These are phyloP conservation scores for Phytophthora ohioensis DNA, from an alignment of 352 stramenopile species.

Conservation along the genomic window DNA sequence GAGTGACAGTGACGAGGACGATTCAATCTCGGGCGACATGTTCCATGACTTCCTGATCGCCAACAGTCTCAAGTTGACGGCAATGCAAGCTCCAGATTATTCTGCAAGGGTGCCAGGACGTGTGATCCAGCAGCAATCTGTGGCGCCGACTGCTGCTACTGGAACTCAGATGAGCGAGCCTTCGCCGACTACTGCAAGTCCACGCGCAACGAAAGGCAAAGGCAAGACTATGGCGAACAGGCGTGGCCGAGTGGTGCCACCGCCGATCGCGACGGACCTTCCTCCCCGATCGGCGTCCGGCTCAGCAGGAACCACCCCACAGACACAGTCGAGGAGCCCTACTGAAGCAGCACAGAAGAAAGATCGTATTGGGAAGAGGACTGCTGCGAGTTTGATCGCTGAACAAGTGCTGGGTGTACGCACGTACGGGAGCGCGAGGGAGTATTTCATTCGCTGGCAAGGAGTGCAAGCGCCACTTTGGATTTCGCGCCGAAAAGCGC, in stretches of 20 bases:
- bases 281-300: constrained; percentile 7
- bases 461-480: constrained; percentile 34
- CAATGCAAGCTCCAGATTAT: constrained; percentile 25
- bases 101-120: neutral
- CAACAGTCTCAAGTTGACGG: constrained; percentile 29
- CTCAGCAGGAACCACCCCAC: constrained; percentile 6
- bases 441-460: constrained; percentile 53
- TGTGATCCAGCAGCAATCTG: constrained; percentile 7
- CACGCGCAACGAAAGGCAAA: neutral
- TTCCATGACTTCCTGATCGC: constrained; percentile 34
- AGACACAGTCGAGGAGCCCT: constrained; percentile 7
- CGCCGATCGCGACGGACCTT: constrained; percentile 23
- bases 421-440: constrained; percentile 24
- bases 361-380: constrained; percentile 37
- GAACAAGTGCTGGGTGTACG: constrained; percentile 44
- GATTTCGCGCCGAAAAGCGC: constrained; percentile 47
- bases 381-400: constrained; percentile 29
- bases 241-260: constrained; percentile 3
- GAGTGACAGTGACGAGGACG: constrained; percentile 20
- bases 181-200: neutral
- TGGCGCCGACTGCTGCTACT: neutral
- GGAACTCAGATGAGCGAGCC: neutral
- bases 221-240: constrained; percentile 11
- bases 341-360: constrained; percentile 5
- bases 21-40: constrained; percentile 14